phyloP scores from a whole-genome alignment of 73 alveolate species.

The Stentor coeruleus region DNA sequence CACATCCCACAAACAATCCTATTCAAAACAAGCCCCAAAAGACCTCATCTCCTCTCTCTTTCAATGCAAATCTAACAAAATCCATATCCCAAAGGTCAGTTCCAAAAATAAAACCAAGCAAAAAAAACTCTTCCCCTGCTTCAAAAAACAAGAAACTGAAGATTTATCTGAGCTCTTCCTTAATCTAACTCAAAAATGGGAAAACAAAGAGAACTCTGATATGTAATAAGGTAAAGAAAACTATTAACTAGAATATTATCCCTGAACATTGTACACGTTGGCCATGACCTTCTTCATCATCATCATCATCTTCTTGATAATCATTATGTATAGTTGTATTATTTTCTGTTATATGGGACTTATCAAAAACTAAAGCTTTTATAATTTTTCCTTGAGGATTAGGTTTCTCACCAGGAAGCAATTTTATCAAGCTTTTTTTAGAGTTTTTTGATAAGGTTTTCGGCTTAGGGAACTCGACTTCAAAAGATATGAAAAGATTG shows the following conservation, averaged over 20 bases:
- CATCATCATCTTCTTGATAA: conserved; percentile 6
- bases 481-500: conserved; percentile 74
- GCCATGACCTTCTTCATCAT: neutral
- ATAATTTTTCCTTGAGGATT: neutral
- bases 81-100: no score
- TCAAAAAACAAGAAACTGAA: no score
- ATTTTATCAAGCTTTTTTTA: neutral
- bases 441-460: neutral
- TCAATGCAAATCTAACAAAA: no score
- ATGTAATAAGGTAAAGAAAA: no score
- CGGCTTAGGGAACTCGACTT: conserved; percentile 71
- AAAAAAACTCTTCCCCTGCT: no score
- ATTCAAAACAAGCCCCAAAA: no score
- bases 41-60: no score
- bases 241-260: neutral
- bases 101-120: no score
- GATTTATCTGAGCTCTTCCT: no score
- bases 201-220: no score
- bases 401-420: neutral
- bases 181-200: no score
- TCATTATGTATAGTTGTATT: neutral
- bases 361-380: neutral
- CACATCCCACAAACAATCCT: no score
- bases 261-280: neutral
- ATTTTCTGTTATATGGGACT: neutral